Evolutionary conservation across 2,329 filamentous ascomycete genomes (phyloP), one percentile per base, ranked within the genome.

Genomic region (Fusarium secorum): DNA sequence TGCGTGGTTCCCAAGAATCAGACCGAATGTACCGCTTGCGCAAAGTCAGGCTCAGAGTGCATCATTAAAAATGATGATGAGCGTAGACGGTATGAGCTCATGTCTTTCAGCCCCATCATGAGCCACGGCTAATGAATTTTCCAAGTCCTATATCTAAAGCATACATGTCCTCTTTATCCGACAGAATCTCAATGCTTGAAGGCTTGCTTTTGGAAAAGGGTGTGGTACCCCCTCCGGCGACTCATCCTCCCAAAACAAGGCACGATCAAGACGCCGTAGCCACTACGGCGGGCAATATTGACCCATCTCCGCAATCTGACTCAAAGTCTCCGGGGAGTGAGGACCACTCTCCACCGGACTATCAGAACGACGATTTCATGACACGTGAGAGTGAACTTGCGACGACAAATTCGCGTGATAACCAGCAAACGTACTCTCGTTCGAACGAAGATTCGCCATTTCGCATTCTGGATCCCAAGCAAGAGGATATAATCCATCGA

Each of bases 11-110:
- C 84, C 45, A 81, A 84, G 44, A 86, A 85, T 17, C 82, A 86
- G 64, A 78, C 78, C 14, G 81, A 83, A 64, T 88, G 86, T 75
- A 84, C 82, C 24, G 85, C 87, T 65, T 88, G 86, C 75, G 84
- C 84, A 70, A 80, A 84, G 59, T 81, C 84, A 5, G 85, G 84
- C 20, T 81, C 83, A 15, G 80, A 84, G 49, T 88, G 86, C 69
- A 78, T 88, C 58, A 88, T 88, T 73, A 87, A 85, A 72, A 86
- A 88, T 69, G 86, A 88, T 65, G 86, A 88, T 75, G 86, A 88
- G 74, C 79, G 86, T 44, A 78, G 86, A 76, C 80, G 85, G 86
- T 87, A 74, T 42, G 82, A 11, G 36, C 45, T 32, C 46, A 33
- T 28, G 20, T 38, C 14, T 18, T 28, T 26, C 22, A 10, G 33